phyloP scores from a whole-genome alignment of 345 rosid species.

The Cardamine occulta region DNA sequence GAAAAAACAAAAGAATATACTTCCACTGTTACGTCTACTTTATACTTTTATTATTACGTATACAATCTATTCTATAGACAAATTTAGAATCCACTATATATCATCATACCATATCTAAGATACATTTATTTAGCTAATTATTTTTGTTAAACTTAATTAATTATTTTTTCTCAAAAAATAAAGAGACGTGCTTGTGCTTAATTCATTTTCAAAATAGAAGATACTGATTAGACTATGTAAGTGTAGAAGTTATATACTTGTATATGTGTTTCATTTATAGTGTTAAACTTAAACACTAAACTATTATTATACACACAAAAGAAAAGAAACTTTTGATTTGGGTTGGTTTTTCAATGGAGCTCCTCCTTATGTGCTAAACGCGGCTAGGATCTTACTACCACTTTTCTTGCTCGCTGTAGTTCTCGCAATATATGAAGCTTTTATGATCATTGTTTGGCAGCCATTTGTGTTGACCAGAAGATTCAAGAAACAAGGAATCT shows the following conservation, averaged over 20 bases:
- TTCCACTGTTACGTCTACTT: background rate
- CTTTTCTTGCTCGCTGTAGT: constrained; percentile 7
- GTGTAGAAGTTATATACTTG: background rate
- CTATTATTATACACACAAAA: background rate
- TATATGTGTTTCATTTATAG: background rate
- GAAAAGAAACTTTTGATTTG: too few relatives aligned
- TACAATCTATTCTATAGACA: background rate
- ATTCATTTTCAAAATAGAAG: background rate
- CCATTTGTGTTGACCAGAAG: constrained; percentile 27
- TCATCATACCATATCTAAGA: background rate
- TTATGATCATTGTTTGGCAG: constrained; percentile 26
- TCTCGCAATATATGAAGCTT: background rate
- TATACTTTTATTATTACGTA: background rate
- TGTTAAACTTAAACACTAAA: constrained; percentile 3
- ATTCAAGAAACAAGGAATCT: constrained; percentile 41
- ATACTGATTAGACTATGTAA: too few relatives aligned
- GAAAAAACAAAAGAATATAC: too few relatives aligned
- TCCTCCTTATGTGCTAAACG: too few relatives aligned
- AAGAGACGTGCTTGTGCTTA: constrained; percentile 12
- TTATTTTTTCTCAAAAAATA: background rate
- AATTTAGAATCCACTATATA: background rate
- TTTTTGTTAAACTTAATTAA: too few relatives aligned
- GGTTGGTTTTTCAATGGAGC: too few relatives aligned
- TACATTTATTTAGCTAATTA: background rate
- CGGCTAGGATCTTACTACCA: too few relatives aligned